Conservation (phyloP, 2,329 filamentous ascomycete species). For the Fusarium sp. region DNA sequence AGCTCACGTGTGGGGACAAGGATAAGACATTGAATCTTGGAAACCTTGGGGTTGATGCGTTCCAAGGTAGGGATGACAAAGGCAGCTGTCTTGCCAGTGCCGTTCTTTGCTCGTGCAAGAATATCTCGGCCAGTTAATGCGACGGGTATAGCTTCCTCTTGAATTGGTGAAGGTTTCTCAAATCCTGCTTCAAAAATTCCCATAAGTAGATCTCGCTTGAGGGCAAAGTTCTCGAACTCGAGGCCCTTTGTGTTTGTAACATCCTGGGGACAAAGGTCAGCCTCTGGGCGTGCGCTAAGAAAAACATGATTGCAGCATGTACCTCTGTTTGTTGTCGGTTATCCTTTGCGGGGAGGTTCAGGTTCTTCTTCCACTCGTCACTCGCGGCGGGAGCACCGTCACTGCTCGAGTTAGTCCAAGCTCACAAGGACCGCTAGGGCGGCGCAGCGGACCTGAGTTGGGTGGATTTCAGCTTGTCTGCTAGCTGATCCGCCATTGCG, state of each 20-base stretch:
- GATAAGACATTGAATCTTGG: constrained; percentile 96
- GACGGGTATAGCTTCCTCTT: constrained; percentile 98
- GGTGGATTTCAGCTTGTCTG: constrained; percentile 58
- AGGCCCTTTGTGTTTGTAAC: constrained; percentile 97
- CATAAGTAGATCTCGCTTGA: constrained; percentile 97
- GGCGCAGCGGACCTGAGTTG: constrained; percentile 54
- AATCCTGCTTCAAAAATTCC: constrained; percentile 99
- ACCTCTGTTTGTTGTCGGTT: constrained; percentile 85
- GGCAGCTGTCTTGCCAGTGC: constrained; percentile 97
- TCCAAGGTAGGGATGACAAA: constrained; percentile 97
- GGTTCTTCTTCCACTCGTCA: constrained; percentile 78
- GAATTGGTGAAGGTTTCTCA: constrained; percentile 97
- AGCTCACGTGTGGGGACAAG: constrained; percentile 97
- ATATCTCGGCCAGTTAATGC: constrained; percentile 95
- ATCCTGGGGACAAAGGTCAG: constrained; percentile 70
- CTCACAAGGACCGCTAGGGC: constrained; percentile 38
- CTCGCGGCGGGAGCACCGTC: constrained; percentile 59
- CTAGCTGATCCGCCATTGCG: constrained; percentile 60
- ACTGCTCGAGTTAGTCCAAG: constrained; percentile 56
- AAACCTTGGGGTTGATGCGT: constrained; percentile 95
- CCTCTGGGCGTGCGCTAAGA: constrained; percentile 17
- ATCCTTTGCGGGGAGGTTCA: constrained; percentile 80
- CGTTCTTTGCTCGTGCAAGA: constrained; percentile 96
- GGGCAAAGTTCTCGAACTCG: constrained; percentile 96
- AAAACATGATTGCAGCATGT: constrained; percentile 22